Base-by-base conservation (phyloP, 805 yeast species). In the Candida nemodendra region DNA sequence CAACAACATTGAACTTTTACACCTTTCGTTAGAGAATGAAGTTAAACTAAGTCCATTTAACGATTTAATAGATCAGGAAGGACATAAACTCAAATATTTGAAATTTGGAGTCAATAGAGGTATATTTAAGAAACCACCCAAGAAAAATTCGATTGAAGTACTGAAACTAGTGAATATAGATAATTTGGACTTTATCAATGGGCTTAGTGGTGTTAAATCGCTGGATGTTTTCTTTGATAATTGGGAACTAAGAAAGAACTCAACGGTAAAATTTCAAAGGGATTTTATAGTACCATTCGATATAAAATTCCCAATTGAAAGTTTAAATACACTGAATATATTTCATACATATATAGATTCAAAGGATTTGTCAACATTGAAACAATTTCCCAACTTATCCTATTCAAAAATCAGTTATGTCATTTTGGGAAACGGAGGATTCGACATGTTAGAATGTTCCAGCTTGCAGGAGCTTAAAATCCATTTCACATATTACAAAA, bases 41-140 rank as follows among this genome's bases (percentile, higher is more conserved):
- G 26, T 53, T 6, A 57, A 54, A 34, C 41, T 57, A 18, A 51
- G 39, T 30, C 62, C 62, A 9, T 57, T 57, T 32, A 52, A 54
- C 39, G 58, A 54, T 16, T 42, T 57, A 19, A 56, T 57, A 24
- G 60, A 54, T 33, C 24, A 39, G 18, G 38, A 35, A 30, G 61
- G 61, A 4, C 26, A 39, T 2, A 18, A 34, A 23, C 38, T 57
- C 16, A 42, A 42, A n/a, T 57, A 57, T 34, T 35, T 57, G 27
- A 57, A 57, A 41, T 57, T 56, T 26, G 62, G 62, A 35, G 62
- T 56, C 30, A 57, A 57, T 38, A 44, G 58, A 37, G 62, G 62
- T 11, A 45, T 44, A 4, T 57, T 57, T 34, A 51, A 45, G 16
- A 47, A 47, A 26, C 38, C 56, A 9, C 62, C 62, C 18, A 35